Percentiles rank a stretch among this genome's conserved stretches.
Conservation (phyloP, 1,139 yeast genomes). For the Kodamaea alishanica region DNA sequence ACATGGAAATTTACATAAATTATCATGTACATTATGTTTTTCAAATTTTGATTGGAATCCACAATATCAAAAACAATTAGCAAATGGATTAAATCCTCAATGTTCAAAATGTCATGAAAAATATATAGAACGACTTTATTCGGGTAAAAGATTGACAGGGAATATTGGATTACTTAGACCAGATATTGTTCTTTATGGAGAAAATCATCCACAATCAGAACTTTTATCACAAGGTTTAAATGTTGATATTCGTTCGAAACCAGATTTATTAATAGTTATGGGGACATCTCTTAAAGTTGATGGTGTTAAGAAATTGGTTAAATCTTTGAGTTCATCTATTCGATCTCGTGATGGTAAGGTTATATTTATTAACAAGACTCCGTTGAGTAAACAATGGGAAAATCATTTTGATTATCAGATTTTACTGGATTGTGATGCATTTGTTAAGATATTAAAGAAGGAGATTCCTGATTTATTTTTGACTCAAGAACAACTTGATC, state of each 20-base stretch:
- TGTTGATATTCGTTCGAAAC: slow-evolving; percentile 52
- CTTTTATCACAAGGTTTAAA: slow-evolving; percentile 56
- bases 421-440: slow-evolving; percentile 75
- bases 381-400: slow-evolving; percentile 51
- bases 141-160: slow-evolving; percentile 61
- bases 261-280: slow-evolving; percentile 65
- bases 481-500: slow-evolving; percentile 50
- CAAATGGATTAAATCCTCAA: slow-evolving; percentile 57
- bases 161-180: slow-evolving; percentile 67
- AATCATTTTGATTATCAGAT: slow-evolving; percentile 68
- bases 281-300: slow-evolving; percentile 76
- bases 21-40: slow-evolving; percentile 72
- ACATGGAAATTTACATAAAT: slow-evolving; percentile 80
- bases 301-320: slow-evolving; percentile 69
- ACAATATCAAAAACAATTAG: slow-evolving; percentile 41
- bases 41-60: slow-evolving; percentile 58
- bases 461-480: slow-evolving; percentile 58
- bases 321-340: slow-evolving; percentile 52
- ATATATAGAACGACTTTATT: slow-evolving; percentile 48
- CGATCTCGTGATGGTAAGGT: slow-evolving; percentile 63
- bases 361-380: slow-evolving; percentile 58
- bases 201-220: slow-evolving; percentile 73
- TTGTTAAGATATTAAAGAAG: slow-evolving; percentile 53
- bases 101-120: slow-evolving; percentile 57
- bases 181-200: slow-evolving; percentile 73